Conservation (phyloP, 148 eudicot species). For the Spergularia marina region DNA sequence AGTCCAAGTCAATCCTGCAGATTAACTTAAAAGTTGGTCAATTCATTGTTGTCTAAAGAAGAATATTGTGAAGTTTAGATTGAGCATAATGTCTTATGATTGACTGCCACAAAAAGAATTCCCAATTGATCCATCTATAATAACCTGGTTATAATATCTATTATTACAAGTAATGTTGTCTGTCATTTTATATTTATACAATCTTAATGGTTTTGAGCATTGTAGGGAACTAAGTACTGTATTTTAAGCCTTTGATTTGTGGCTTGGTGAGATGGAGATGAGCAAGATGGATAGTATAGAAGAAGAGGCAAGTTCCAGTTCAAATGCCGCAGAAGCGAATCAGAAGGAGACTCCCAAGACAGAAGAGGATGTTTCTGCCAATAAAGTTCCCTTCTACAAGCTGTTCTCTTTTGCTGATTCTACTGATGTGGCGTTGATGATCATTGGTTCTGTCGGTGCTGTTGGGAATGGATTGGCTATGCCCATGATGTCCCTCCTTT, state of each 20-base stretch:
- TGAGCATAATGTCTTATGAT: background rate
- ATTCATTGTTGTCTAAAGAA: background rate
- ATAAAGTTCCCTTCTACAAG: constrained; percentile 57
- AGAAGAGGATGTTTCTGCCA: constrained; percentile 22
- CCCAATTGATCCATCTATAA: background rate
- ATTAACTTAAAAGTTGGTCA: background rate
- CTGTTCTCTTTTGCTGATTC: constrained; percentile 65
- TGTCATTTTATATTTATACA: background rate
- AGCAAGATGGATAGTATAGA: constrained; percentile 13
- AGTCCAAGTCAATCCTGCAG: background rate
- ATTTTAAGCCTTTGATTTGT: background rate
- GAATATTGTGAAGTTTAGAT: background rate
- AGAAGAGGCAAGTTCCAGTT: constrained; percentile 18
- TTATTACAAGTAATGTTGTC: background rate
- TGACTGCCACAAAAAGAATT: background rate
- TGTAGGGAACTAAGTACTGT: constrained; percentile 8
- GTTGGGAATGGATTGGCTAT: constrained; percentile 55
- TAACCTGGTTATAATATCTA: background rate
- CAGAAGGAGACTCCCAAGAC: background rate
- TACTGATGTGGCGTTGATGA: constrained; percentile 50
- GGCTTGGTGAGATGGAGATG: constrained; percentile 11
- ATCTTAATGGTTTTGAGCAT: background rate
- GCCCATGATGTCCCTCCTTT: constrained; percentile 60
- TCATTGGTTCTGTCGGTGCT: constrained; percentile 56
- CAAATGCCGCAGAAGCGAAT: constrained; percentile 3